These are phyloP conservation scores for Theileria annulata DNA, from an alignment of 169 alveolate genomes.

Conservation along the genomic window DNA sequence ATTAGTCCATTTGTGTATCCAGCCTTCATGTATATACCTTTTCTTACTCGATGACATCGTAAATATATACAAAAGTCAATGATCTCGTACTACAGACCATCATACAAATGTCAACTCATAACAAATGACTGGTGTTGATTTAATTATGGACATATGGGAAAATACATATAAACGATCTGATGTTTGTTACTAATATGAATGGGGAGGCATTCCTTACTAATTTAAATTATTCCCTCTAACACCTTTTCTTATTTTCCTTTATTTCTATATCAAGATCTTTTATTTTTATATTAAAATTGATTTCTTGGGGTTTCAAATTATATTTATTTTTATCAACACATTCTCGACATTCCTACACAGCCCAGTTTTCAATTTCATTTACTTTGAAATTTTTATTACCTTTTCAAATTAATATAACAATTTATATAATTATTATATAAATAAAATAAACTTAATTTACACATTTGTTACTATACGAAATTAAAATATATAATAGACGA, in stretches of 20 bases:
- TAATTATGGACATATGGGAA: not conserved
- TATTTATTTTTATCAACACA: not conserved
- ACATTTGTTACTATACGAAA: no score
- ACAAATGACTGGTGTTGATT: not conserved
- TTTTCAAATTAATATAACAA: no score
- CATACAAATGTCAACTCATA: not conserved
- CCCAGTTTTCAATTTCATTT: no score
- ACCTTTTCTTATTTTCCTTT: not conserved
- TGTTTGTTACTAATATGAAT: no score
- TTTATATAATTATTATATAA: no score
- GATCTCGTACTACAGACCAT: slow-evolving; percentile 4
- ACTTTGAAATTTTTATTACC: no score
- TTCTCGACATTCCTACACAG: no score
- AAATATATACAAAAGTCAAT: not conserved
- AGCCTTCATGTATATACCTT: slow-evolving; percentile 79
- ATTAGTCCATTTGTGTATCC: slow-evolving; percentile 86
- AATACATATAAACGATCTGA: not conserved
- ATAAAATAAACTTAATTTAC: no score
- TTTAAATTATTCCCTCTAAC: not conserved
- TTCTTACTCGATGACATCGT: slow-evolving; percentile 65
- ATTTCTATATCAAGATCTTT: no score
- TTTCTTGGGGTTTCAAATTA: not conserved
- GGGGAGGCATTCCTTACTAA: not conserved
- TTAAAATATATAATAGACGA: no score
- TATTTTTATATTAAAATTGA: no score